Conservation (phyloP, 2,329 filamentous ascomycete species). For the Pseudogymnoascus sp. region DNA sequence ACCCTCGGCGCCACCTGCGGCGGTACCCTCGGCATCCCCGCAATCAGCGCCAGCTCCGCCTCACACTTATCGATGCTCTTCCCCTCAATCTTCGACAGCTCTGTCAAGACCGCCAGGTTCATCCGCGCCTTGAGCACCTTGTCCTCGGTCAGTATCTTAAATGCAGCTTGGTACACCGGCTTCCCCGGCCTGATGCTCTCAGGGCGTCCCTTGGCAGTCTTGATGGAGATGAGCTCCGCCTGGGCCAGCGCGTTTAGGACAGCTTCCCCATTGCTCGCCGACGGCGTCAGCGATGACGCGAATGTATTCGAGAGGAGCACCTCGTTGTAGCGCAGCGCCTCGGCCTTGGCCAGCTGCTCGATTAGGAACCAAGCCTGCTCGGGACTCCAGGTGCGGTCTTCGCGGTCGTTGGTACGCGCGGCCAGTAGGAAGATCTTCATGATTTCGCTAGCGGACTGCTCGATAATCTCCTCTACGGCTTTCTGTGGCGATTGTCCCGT, state of each 20-base stretch:
- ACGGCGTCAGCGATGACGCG: slow-evolving; percentile 44
- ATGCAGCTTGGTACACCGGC: slow-evolving; percentile 80
- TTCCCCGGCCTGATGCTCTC: slow-evolving; percentile 71
- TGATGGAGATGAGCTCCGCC: slow-evolving; percentile 76
- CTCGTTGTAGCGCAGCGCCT: slow-evolving; percentile 74
- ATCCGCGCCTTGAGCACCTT: slow-evolving; percentile 66
- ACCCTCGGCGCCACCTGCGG: slow-evolving; percentile 59
- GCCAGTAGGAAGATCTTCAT: slow-evolving; percentile 84
- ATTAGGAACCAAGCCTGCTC: slow-evolving; percentile 90
- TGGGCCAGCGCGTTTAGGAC: slow-evolving; percentile 75
- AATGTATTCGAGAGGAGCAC: slow-evolving; percentile 72
- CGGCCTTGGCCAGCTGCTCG: slow-evolving; percentile 63
- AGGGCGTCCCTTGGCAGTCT: slow-evolving; percentile 67
- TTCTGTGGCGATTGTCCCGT: slow-evolving; percentile 74
- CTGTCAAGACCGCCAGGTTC: slow-evolving; percentile 61
- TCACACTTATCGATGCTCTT: slow-evolving; percentile 73
- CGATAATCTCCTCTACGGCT: slow-evolving; percentile 81
- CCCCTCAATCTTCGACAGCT: slow-evolving; percentile 65
- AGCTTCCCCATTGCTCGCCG: slow-evolving; percentile 57
- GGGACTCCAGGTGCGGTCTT: slow-evolving; percentile 61
- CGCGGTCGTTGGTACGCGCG: slow-evolving; percentile 33
- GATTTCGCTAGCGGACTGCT: slow-evolving; percentile 82
- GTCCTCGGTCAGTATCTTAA: slow-evolving; percentile 64
- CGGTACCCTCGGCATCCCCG: slow-evolving; percentile 62
- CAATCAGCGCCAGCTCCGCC: slow-evolving; percentile 66